These are phyloP conservation scores for Diphasiastrum complanatum DNA, from an alignment of 83 land plant species.

Conservation along the genomic window DNA sequence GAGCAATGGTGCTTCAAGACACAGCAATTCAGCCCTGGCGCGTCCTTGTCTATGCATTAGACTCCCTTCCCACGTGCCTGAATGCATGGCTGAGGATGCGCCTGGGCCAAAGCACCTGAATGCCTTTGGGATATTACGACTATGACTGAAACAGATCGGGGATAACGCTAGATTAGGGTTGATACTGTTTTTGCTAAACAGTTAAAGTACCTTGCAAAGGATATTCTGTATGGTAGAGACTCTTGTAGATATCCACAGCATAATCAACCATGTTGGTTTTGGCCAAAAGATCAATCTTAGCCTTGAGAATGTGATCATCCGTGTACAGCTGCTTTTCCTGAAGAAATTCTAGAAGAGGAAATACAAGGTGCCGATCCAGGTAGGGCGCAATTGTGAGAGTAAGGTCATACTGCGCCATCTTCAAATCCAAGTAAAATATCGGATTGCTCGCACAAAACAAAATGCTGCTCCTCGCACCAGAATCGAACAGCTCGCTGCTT, in stretches of 20 bases:
- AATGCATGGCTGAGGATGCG: no score
- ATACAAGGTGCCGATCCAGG: constrained; percentile 85
- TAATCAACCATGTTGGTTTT: constrained; percentile 98
- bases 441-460: no score
- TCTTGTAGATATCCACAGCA: constrained; percentile 96
- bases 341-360: constrained; percentile 85
- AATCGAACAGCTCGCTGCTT: no score
- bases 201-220: constrained; percentile 68
- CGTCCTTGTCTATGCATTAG: no score
- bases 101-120: neutral
- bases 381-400: constrained; percentile 70
- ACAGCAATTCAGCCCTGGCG: no score
- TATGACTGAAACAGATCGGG: neutral
- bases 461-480: no score
- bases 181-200: no score
- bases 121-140: neutral
- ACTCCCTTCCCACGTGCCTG: no score
- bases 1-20: no score
- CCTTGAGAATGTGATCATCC: constrained; percentile 82
- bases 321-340: constrained; percentile 76
- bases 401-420: constrained; percentile 79
- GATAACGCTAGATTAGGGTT: no score
- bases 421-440: no score
- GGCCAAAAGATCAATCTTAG: constrained; percentile 89
- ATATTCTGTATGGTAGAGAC: constrained; percentile 83